Conservation (phyloP, 2,329 filamentous ascomycete genomes). For the Teratosphaeriaceae sp. region DNA sequence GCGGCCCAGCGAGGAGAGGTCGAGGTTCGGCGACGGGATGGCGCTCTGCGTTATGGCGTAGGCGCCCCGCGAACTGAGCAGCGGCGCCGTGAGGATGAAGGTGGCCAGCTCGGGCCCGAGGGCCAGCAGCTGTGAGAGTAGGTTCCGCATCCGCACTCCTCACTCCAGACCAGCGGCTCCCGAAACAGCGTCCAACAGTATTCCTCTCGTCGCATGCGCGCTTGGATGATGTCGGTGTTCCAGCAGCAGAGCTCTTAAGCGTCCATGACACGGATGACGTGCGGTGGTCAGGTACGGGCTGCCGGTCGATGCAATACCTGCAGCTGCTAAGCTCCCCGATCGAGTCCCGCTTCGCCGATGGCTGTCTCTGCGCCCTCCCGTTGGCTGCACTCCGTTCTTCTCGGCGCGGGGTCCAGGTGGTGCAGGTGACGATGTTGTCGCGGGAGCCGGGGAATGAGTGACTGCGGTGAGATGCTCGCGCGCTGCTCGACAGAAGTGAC, state of each 20-base stretch:
- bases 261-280: not conserved
- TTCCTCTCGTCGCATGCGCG: not conserved
- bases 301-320: constrained; percentile 1
- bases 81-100: constrained; percentile 24
- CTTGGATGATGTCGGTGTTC: not conserved
- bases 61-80: constrained; percentile 16
- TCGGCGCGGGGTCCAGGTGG: not conserved
- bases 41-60: constrained; percentile 33
- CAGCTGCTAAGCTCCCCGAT: constrained; percentile 2
- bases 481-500: not conserved
- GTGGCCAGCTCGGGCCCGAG: constrained; percentile 28
- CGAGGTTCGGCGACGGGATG: constrained; percentile 64
- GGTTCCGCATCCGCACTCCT: constrained; percentile 25
- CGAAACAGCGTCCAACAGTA: constrained; percentile 4
- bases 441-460: not conserved
- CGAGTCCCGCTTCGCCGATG: not conserved
- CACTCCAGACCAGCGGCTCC: too few species aligned
- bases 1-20: constrained; percentile 70
- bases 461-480: not conserved
- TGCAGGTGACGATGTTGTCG: too few species aligned
- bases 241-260: not conserved
- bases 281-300: not conserved
- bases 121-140: constrained; percentile 28
- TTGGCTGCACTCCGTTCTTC: not conserved
- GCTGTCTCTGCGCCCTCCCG: not conserved